Evolutionary conservation across 2,329 filamentous ascomycete species (phyloP).

Genomic region (Hypoxylon sp.): DNA sequence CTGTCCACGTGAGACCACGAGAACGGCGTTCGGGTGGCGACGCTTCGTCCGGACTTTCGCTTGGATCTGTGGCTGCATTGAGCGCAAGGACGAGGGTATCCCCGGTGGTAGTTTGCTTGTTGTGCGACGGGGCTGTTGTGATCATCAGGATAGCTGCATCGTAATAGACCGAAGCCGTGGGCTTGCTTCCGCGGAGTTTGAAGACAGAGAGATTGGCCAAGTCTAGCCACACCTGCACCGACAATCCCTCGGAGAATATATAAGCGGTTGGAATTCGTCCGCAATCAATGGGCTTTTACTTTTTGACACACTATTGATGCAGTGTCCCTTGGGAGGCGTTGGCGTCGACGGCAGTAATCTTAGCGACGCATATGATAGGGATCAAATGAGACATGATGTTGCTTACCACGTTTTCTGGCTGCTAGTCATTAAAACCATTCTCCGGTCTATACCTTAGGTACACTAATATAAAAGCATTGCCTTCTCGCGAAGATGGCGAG

Average conservation of each 20-base stretch:
- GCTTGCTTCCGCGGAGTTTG: slow-evolving; percentile 4
- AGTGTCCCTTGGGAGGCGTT: slow-evolving; percentile 6
- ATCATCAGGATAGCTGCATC: slow-evolving; percentile 10
- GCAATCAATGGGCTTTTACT: background rate
- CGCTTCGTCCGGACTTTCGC: too few species aligned
- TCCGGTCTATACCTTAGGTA: background rate
- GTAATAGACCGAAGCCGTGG: background rate
- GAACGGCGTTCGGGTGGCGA: slow-evolving; percentile 9
- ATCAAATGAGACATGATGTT: background rate
- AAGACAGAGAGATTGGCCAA: slow-evolving; percentile 8
- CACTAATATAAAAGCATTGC: slow-evolving; percentile 11
- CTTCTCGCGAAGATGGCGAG: background rate
- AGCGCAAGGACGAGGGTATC: too few species aligned
- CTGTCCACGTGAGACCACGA: slow-evolving; percentile 6
- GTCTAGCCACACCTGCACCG: background rate
- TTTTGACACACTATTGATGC: slow-evolving; percentile 24
- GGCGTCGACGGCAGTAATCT: background rate
- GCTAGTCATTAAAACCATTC: too few species aligned
- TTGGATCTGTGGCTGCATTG: too few species aligned
- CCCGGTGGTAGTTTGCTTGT: background rate
- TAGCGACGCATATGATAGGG: slow-evolving; percentile 11
- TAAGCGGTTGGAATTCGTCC: background rate
- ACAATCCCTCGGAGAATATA: slow-evolving; percentile 3
- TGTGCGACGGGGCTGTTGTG: background rate
- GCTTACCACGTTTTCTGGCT: background rate